A percentile compares a stretch with the other conserved stretches of the same genome.
These are phyloP conservation scores for Astrephomene gubernaculifera DNA, from an alignment of 139 green algal genomes.

Conservation along the genomic window DNA sequence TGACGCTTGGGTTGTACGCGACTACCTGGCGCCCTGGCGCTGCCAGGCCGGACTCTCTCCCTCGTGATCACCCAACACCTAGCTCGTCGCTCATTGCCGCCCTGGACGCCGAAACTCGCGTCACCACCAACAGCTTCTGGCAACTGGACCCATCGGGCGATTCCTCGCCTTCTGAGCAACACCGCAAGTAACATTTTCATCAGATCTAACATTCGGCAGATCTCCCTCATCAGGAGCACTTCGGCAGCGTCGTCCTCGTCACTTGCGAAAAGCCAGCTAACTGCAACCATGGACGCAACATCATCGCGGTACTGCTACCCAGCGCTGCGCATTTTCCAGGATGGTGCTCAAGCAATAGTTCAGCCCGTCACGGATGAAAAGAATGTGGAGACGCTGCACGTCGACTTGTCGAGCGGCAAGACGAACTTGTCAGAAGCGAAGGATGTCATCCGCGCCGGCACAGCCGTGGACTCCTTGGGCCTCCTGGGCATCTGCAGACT, in stretches of 20 bases:
- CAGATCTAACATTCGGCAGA: too few relatives aligned
- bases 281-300: background rate
- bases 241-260: background rate
- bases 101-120: background rate
- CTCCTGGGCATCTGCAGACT: constrained; percentile 47
- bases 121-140: background rate
- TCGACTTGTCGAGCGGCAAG: constrained; percentile 35
- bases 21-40: constrained; percentile 15
- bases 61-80: constrained; percentile 27
- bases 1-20: background rate
- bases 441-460: background rate
- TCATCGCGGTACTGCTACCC: constrained; percentile 3
- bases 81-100: background rate
- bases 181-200: background rate
- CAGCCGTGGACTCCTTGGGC: constrained; percentile 11
- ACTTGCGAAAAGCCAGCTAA: background rate
- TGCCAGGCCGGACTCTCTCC: background rate
- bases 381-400: constrained; percentile 27
- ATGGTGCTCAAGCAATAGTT: constrained; percentile 7
- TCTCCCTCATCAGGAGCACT: background rate
- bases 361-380: background rate
- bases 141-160: background rate
- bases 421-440: background rate
- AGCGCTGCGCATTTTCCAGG: constrained; percentile 18
- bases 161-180: background rate